Base-by-base conservation (phyloP, 1,284 basidiomycete genomes). In the Prillingera fragicola region DNA sequence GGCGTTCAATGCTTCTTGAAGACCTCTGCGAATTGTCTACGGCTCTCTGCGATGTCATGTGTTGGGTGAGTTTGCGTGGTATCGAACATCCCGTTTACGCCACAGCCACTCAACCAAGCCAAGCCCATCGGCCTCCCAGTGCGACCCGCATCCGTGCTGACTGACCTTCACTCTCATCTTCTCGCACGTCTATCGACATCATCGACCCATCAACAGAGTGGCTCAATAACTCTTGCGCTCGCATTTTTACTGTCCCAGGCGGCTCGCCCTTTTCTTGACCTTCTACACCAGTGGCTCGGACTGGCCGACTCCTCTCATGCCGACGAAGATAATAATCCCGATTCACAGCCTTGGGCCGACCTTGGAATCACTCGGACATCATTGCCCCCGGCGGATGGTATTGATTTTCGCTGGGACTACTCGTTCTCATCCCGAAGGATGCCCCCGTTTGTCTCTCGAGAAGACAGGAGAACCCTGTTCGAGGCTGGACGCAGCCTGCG, bases 211-310 rank as follows among this genome's bases (percentile, higher is more conserved):
- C 45, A 43, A 3, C 48, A 50, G 18, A 36, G 37, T 13, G 36
- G 46, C 10, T 26, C 41, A 9, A 38, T 49, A 5, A 33, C 45
- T 5, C 50, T 66, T 3, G 46, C 58, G 1, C 47, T 63, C 2
- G 66, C 65, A 0, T 69, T 60, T 39, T 47, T 70, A 4, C 53
- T 70, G 5, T 46, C 52, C 8, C 43, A 52, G 7, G 43, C 65
- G 5, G 55, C 59, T 1, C 32, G 38, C 4, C 62, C 64, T 8
- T 60, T 64, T 24, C 47, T 70, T 2, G 41, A 22, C 8, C 47
- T 63, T 7, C 51, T 70, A 5, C 60, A 65, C 19, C 44, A 55
- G n/a, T 70, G 68, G 68, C 38, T 69, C 12, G 68, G 68, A 1
- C 43, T 67, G 1, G 32, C 46, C 7, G 50, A 57, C 26, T 48